Evolutionary conservation across 768 basidiomycete genomes (phyloP).

Genomic region (Agrocybe pediades): DNA sequence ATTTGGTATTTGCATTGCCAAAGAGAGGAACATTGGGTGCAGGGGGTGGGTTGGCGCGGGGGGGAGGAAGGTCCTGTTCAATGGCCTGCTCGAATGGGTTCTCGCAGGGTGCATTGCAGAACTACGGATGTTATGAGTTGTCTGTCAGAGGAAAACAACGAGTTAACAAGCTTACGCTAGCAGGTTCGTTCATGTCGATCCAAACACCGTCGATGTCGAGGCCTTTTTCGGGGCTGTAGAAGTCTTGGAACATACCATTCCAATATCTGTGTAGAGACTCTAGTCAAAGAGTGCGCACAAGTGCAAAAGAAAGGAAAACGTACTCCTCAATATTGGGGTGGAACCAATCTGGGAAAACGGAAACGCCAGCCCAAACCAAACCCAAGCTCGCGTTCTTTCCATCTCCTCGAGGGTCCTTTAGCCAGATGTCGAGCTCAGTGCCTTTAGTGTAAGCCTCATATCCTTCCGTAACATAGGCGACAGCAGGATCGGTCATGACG

Average conservation of each 20-base stretch:
- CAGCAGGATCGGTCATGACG: slow-evolving; percentile 75
- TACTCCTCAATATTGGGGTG: slow-evolving; percentile 51
- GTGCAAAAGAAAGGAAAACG: slow-evolving; percentile 16
- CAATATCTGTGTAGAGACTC: slow-evolving; percentile 46
- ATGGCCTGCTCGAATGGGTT: slow-evolving; percentile 61
- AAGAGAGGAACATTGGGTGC: slow-evolving; percentile 56
- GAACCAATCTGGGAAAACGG: slow-evolving; percentile 55
- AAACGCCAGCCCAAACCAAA: slow-evolving; percentile 65
- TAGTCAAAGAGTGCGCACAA: background rate
- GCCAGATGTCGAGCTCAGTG: slow-evolving; percentile 51
- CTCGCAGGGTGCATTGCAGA: slow-evolving; percentile 62
- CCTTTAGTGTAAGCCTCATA: slow-evolving; percentile 62
- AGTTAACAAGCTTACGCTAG: slow-evolving; percentile 42
- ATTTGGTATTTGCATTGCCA: slow-evolving; percentile 7
- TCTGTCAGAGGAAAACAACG: background rate
- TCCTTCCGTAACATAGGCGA: slow-evolving; percentile 47
- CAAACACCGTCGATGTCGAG: slow-evolving; percentile 72
- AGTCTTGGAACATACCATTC: slow-evolving; percentile 57
- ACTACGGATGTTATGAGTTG: slow-evolving; percentile 34
- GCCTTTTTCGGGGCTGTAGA: slow-evolving; percentile 56
- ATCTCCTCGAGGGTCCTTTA: slow-evolving; percentile 59
- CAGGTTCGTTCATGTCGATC: slow-evolving; percentile 80
- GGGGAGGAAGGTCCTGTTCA: slow-evolving; percentile 54
- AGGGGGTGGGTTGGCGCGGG: slow-evolving; percentile 50
- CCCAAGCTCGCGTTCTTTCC: slow-evolving; percentile 46